These are phyloP conservation scores for Zopfia rhizophila DNA, from an alignment of 2,329 filamentous ascomycete species.

Conservation along the genomic window DNA sequence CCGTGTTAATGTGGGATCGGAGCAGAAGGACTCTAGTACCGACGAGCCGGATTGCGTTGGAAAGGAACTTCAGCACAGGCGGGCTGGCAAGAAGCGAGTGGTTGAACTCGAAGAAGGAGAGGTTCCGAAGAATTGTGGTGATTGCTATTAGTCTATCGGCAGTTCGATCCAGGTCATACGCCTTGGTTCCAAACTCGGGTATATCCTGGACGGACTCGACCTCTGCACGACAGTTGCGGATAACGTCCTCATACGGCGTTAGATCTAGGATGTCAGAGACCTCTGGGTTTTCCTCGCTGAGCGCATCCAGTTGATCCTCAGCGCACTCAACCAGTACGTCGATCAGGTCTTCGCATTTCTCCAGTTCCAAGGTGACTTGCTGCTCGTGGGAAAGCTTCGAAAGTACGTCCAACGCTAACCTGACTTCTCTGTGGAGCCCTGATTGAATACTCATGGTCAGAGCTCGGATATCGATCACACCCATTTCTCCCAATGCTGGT, in stretches of 20 bases:
- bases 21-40: constrained; percentile 90
- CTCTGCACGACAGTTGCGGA: constrained; percentile 81
- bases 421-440: constrained; percentile 88
- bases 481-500: constrained; percentile 80
- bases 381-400: constrained; percentile 70
- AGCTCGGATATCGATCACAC: constrained; percentile 88
- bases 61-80: constrained; percentile 82
- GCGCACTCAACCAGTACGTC: constrained; percentile 91
- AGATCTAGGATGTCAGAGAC: constrained; percentile 88
- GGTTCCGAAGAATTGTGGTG: constrained; percentile 89
- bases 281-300: constrained; percentile 86
- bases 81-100: constrained; percentile 79
- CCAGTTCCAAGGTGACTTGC: constrained; percentile 43
- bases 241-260: constrained; percentile 85
- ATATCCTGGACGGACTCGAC: constrained; percentile 76
- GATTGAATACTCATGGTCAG: constrained; percentile 90
- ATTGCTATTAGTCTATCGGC: constrained; percentile 90
- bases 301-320: constrained; percentile 83
- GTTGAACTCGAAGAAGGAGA: constrained; percentile 87
- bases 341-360: constrained; percentile 77
- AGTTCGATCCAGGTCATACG: constrained; percentile 85
- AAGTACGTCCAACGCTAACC: constrained; percentile 86
- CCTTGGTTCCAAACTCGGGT: constrained; percentile 76
- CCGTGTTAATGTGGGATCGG: constrained; percentile 81
- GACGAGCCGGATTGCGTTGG: constrained; percentile 83